A percentile compares a stretch with the other conserved stretches of the same genome.
Conservation (phyloP, 768 basidiomycete species). For the Pleurotus sapidus region DNA sequence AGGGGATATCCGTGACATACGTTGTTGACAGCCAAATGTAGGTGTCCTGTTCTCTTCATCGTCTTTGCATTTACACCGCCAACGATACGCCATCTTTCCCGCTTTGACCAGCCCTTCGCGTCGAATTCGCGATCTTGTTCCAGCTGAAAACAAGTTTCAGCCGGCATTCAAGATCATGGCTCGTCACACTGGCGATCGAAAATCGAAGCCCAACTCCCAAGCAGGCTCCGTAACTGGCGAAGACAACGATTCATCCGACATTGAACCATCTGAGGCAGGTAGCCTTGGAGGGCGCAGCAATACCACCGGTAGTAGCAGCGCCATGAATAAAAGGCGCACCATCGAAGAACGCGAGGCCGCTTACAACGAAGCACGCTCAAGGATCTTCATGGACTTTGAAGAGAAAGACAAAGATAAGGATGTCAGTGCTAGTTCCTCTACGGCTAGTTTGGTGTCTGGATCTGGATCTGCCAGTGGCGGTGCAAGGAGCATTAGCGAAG, state of each 20-base stretch:
- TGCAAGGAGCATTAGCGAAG: conserved; percentile 49
- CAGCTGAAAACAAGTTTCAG: conserved; percentile 58
- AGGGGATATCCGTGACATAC: conserved; percentile 55
- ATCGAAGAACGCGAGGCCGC: conserved; percentile 86
- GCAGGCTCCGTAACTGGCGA: conserved; percentile 72
- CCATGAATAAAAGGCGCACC: conserved; percentile 68
- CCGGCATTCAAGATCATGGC: conserved; percentile 92
- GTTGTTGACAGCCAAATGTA: conserved; percentile 76
- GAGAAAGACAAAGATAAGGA: conserved; percentile 73
- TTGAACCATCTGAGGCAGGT: conserved; percentile 79
- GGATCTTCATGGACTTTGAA: conserved; percentile 84
- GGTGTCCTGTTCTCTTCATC: conserved; percentile 25
- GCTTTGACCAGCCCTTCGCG: conserved; percentile 56
- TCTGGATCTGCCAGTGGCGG: conserved; percentile 52
- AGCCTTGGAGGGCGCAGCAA: conserved; percentile 71
- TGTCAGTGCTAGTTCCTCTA: conserved; percentile 74
- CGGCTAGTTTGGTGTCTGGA: conserved; percentile 66
- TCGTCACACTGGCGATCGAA: conserved; percentile 52
- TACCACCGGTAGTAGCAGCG: conserved; percentile 47
- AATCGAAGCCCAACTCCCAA: conserved; percentile 62
- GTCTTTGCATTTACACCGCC: conserved; percentile 7
- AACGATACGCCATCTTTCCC: conserved; percentile 15
- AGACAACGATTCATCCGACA: conserved; percentile 74
- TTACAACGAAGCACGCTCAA: conserved; percentile 82
- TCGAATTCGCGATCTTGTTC: conserved; percentile 74